A percentile compares a stretch with the other conserved stretches of the same genome.
phyloP scores from a whole-genome alignment of 768 basidiomycete genomes.

The Rhizopogon salebrosus region DNA sequence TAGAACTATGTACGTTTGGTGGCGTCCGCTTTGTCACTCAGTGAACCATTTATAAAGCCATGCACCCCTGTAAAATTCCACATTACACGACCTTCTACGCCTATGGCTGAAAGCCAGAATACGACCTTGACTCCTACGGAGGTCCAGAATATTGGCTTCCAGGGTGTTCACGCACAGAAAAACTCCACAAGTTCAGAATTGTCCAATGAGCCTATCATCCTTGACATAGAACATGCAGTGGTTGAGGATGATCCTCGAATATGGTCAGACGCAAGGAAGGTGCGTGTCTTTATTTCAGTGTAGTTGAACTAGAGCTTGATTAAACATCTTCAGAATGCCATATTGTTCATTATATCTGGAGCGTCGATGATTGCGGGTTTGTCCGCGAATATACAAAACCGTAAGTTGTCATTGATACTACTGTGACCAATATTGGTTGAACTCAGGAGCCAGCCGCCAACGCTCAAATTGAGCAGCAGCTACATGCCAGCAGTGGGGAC shows the following conservation, averaged over 20 bases:
- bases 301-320: too few species aligned
- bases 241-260: conserved; percentile 58
- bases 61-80: not conserved
- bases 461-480: conserved; percentile 51
- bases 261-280: conserved; percentile 56
- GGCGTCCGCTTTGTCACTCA: not conserved
- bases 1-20: not conserved
- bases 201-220: not conserved
- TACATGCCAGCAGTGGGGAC: conserved; percentile 55
- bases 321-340: conserved; percentile 12
- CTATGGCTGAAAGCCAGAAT: conserved; percentile 2
- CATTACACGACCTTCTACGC: not conserved
- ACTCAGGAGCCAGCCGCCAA: conserved; percentile 50
- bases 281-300: conserved; percentile 11
- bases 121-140: not conserved
- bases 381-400: conserved; percentile 22
- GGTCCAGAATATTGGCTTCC: not conserved
- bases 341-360: conserved; percentile 21
- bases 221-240: conserved; percentile 31
- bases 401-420: conserved; percentile 8
- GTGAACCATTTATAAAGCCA: not conserved
- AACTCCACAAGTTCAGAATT: not conserved
- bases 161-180: not conserved
- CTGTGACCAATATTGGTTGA: not conserved
- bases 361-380: conserved; percentile 23